These are phyloP conservation scores for Raffaelea arxii DNA, from an alignment of 2,329 filamentous ascomycete genomes.

Conservation along the genomic window DNA sequence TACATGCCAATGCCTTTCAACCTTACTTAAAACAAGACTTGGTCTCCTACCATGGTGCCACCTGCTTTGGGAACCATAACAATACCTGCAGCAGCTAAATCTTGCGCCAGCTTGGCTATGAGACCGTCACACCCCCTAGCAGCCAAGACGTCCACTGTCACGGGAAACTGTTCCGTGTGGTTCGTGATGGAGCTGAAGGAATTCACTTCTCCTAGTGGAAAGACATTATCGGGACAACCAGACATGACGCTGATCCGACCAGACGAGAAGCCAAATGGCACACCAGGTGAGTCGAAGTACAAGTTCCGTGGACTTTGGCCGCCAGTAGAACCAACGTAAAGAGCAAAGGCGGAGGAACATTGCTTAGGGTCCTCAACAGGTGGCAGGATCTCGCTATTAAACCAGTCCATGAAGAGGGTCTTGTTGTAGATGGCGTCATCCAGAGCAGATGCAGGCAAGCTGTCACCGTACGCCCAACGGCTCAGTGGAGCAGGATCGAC, in stretches of 20 bases:
- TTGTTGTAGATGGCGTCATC: conserved; percentile 37
- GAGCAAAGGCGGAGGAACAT: conserved; percentile 38
- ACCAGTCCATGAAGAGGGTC: conserved; percentile 35
- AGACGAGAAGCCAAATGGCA: conserved; percentile 35
- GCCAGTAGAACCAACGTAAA: conserved; percentile 31
- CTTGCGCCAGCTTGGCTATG: conserved; percentile 42
- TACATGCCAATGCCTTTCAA: too few relatives aligned
- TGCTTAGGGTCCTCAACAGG: conserved; percentile 23
- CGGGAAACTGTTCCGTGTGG: conserved; percentile 41
- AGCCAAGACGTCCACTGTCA: conserved; percentile 47
- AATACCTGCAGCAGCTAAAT: conserved; percentile 38
- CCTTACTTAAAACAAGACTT: too few relatives aligned
- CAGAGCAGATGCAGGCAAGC: conserved; percentile 14
- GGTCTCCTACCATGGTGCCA: too few relatives aligned
- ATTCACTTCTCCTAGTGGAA: conserved; percentile 30
- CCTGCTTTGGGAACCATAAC: conserved; percentile 27
- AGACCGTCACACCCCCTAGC: conserved; percentile 52
- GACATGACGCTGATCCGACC: conserved; percentile 23
- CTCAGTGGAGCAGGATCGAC: conserved; percentile 25
- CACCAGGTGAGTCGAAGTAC: conserved; percentile 28
- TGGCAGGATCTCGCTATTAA: conserved; percentile 33
- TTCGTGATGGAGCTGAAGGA: conserved; percentile 28
- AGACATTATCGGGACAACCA: conserved; percentile 30
- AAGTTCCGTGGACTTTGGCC: conserved; percentile 21
- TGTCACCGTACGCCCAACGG: conserved; percentile 26